Base-by-base conservation (phyloP, 441 rosid species). In the Heliophila coronopifolia region DNA sequence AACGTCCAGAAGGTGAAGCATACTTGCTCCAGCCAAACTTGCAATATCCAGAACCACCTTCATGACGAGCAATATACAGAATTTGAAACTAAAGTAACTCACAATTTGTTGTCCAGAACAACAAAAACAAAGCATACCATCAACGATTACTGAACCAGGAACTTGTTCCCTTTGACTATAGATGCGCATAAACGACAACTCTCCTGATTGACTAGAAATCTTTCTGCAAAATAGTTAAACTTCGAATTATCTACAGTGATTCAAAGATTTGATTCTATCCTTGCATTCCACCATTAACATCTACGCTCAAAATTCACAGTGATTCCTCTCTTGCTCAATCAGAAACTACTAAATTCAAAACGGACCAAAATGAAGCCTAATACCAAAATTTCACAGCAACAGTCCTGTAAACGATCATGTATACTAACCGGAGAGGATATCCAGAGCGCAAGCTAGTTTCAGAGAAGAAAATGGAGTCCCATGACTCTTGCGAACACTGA, bases 31-130 rank as follows among this genome's bases (percentile, higher is more conserved):
- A 77, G 7, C 95, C 97, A 71, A 39, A 86, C 60, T 90, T 86
- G 67, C 94, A 83, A 59, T 84, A 86, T 40, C 98, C 98, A 22
- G 95, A 83, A 49, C 98, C 94, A 70, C 94, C 98, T 90, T 55
- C 38, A 26, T 6, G 20, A 34, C 50, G 0, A 20, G 15, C 4
- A 41, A 17, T 20, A 44, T 17, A 7, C 39, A 9, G 2, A 41
- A 17, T 12, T 22, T 10, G 3, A 44, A 35, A 10, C 6, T 1
- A 43, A 32, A n/a, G 8, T 6, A 26, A 26, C 22, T 13, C 42
- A 10, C 25, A 9, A 14, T 9, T 33, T 12, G 35, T 23, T n/a
- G 4, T 33, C 40, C 19, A 48, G 39, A 35, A 14, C 8, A 38
- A 11, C 3, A 17, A 34, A 16, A 28, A 14, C 33, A 16, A 22